Evolutionary conservation across 345 rosid species (phyloP).

Genomic region (Firmiana major): DNA sequence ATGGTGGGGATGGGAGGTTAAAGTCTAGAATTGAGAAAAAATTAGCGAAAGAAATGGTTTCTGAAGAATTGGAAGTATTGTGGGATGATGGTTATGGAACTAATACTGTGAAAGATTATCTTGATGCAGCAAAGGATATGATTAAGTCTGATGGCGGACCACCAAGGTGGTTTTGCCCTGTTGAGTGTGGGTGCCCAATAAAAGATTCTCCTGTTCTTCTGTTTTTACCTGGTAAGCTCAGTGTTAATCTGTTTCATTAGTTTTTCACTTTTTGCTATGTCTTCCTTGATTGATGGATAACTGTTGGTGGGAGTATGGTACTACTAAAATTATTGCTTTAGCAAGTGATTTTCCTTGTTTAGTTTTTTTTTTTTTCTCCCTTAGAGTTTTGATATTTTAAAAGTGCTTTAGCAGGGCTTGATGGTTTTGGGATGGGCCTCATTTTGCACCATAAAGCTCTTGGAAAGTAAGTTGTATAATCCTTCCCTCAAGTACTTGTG

Average conservation of each 20-base stretch:
- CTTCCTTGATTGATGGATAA: background rate
- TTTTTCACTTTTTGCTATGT: background rate
- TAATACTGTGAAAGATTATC: slow-evolving; percentile 58
- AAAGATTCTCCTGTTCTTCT: slow-evolving; percentile 66
- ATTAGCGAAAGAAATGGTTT: slow-evolving; percentile 27
- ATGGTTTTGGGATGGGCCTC: slow-evolving; percentile 79
- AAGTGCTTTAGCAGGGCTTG: slow-evolving; percentile 23
- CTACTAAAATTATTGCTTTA: background rate
- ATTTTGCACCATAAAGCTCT: slow-evolving; percentile 79
- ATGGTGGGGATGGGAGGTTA: slow-evolving; percentile 28
- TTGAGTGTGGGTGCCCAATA: slow-evolving; percentile 67
- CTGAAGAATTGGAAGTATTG: slow-evolving; percentile 42
- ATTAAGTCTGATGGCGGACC: slow-evolving; percentile 70
- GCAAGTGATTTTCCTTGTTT: background rate
- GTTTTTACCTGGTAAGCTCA: slow-evolving; percentile 69
- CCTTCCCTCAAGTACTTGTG: background rate
- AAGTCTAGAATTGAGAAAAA: slow-evolving; percentile 26
- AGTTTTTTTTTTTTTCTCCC: background rate
- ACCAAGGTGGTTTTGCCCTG: slow-evolving; percentile 88
- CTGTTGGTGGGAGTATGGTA: no score
- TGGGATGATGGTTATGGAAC: slow-evolving; percentile 94
- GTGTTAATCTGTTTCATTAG: background rate
- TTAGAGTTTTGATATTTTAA: slow-evolving; percentile 32
- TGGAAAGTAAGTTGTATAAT: slow-evolving; percentile 57
- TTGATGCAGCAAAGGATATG: slow-evolving; percentile 51